Evolutionary conservation across 1,139 yeast species (phyloP), one percentile per base, ranked within the genome.

Genomic region (Kazachstania sp.): DNA sequence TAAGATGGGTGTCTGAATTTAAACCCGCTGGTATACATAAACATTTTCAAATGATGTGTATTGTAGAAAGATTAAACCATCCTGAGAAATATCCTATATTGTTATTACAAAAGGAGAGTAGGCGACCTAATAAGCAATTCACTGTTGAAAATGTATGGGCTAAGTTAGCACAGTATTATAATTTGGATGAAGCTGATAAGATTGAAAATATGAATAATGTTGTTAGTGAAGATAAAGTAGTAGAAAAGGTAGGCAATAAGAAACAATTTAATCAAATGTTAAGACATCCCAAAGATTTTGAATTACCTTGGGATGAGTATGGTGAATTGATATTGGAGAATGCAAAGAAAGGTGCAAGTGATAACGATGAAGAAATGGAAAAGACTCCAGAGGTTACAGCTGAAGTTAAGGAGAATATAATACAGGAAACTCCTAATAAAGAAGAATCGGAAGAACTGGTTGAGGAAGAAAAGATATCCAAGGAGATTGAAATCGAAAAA

Each of bases 1-100:
- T 83, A 58, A 71, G 78, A 49, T 78, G 86, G 45, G 71, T 84
- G 2, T 80, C 92, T 54, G 82, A 79, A 53, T 74, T 72, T 65
- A 82, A 82, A 59, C 95, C 95, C 1, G 78, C 67, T 3, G 77
- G 76, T 28, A 53, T 60, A 39, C 59, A 77, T 55, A 82, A 77
- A 56, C 79, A 79, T 51, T 75, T 77, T 58, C 76, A 83, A 53
- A 73, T 86, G 77, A 54, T 65, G 65, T 70, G 49, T 20, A 80
- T 86, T 15, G 67, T 79, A 19, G 74, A 74, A 45, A 68, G 73
- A 45, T 66, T 85, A 58, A 80, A 81, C 46, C 53, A 59, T 43
- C 66, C 65, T 3, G 64, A 61, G 12, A 52, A 53, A 44, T 57
- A 56, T 44, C 65, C 66, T 4, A 58, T 62, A 19, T 55, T 57